phyloP scores from a whole-genome alignment of 768 basidiomycete genomes.

The Tephrocybe sp. region DNA sequence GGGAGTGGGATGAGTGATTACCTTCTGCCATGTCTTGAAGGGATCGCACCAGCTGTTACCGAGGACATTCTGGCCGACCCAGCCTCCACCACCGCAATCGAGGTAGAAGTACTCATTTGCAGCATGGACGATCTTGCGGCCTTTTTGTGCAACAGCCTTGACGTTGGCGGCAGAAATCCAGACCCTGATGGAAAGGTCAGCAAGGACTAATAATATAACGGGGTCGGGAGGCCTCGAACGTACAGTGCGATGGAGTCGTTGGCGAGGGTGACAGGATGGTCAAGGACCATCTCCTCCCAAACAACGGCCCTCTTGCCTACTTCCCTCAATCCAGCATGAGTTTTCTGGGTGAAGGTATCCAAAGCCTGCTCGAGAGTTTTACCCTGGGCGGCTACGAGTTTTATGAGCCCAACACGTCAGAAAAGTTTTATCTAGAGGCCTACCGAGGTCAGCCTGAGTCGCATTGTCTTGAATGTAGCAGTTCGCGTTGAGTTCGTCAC shows the following conservation, averaged over 20 bases:
- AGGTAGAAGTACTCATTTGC: slow-evolving; percentile 80
- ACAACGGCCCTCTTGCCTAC: slow-evolving; percentile 76
- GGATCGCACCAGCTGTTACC: slow-evolving; percentile 75
- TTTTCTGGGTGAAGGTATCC: slow-evolving; percentile 54
- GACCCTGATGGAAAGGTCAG: slow-evolving; percentile 43
- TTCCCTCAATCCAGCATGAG: slow-evolving; percentile 52
- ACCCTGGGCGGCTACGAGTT: slow-evolving; percentile 27
- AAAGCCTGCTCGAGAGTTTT: slow-evolving; percentile 66
- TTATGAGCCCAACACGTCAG: background rate
- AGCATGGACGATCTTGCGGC: slow-evolving; percentile 62
- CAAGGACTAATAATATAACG: background rate
- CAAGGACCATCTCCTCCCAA: slow-evolving; percentile 78
- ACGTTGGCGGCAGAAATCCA: slow-evolving; percentile 71
- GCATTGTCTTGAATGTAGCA: slow-evolving; percentile 62
- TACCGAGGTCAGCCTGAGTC: slow-evolving; percentile 54
- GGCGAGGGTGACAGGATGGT: slow-evolving; percentile 44
- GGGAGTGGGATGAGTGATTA: slow-evolving; percentile 19
- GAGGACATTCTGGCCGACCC: slow-evolving; percentile 48
- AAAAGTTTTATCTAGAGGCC: slow-evolving; percentile 8
- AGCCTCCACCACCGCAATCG: slow-evolving; percentile 73
- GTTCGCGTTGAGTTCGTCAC: slow-evolving; percentile 72
- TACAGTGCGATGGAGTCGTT: slow-evolving; percentile 60
- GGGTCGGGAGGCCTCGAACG: no score
- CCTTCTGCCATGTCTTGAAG: slow-evolving; percentile 79
- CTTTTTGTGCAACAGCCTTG: slow-evolving; percentile 55